Percentiles rank a stretch among this genome's conserved stretches.
These are phyloP conservation scores for Aspergillus japonicus DNA, from an alignment of 2,329 filamentous ascomycete genomes.

Conservation along the genomic window DNA sequence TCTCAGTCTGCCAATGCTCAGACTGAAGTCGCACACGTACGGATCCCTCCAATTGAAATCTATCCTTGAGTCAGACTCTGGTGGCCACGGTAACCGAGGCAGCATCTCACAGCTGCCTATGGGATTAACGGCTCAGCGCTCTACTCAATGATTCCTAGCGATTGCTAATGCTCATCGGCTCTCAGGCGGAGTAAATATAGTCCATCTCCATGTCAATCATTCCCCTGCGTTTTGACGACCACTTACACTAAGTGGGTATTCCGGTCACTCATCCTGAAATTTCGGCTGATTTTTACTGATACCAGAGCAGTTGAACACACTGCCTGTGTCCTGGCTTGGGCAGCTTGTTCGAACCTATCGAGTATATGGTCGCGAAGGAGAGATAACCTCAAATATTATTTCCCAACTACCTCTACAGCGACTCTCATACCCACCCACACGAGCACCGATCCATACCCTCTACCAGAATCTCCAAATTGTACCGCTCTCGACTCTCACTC, in stretches of 20 bases:
- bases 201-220: not conserved
- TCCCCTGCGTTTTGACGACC: not conserved
- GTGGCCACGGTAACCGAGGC: not conserved
- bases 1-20: slow-evolving; percentile 30
- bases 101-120: not conserved
- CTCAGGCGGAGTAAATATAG: not conserved
- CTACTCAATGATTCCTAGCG: not conserved
- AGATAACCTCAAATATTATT: not conserved
- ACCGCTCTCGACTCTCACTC: slow-evolving; percentile 53
- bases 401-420: slow-evolving; percentile 45
- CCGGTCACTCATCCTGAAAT: not conserved
- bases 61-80: not conserved
- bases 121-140: not conserved
- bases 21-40: slow-evolving; percentile 40
- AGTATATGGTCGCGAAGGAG: not conserved
- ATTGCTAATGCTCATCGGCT: not conserved
- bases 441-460: slow-evolving; percentile 47
- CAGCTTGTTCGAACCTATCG: not conserved
- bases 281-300: not conserved
- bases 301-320: not conserved
- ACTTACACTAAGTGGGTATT: not conserved
- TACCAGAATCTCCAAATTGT: slow-evolving; percentile 38
- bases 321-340: not conserved
- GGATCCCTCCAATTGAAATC: slow-evolving; percentile 29
- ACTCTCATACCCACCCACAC: slow-evolving; percentile 35